Evolutionary conservation across 2,329 filamentous ascomycete species (phyloP).

Genomic region (Arthrinium phaeospermum): DNA sequence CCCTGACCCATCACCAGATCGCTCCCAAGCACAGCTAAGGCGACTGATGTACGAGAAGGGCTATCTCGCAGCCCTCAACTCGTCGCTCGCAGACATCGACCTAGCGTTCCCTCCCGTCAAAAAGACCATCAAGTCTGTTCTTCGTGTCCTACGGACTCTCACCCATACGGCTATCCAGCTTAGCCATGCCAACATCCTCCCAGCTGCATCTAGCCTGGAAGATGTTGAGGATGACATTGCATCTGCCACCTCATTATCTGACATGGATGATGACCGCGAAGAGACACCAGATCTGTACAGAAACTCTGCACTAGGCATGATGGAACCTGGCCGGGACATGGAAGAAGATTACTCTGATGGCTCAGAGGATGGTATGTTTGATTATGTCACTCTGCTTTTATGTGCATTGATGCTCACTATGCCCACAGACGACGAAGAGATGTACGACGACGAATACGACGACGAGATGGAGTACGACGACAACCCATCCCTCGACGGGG

Average conservation of each 20-base stretch:
- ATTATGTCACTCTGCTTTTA: background rate
- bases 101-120: constrained; percentile 93
- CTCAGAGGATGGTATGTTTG: constrained; percentile 63
- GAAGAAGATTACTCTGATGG: constrained; percentile 83
- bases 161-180: constrained; percentile 87
- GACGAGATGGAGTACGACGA: constrained; percentile 93
- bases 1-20: constrained; percentile 42
- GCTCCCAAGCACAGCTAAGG: constrained; percentile 82
- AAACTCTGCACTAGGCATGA: constrained; percentile 93
- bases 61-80: constrained; percentile 85
- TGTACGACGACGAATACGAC: constrained; percentile 91
- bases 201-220: constrained; percentile 67
- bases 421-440: constrained; percentile 73
- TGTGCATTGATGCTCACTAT: constrained; percentile 23
- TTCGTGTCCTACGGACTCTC: constrained; percentile 85
- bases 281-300: constrained; percentile 97
- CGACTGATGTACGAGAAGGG: constrained; percentile 99
- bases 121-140: constrained; percentile 93
- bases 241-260: constrained; percentile 86
- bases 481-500: constrained; percentile 76
- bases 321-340: constrained; percentile 73
- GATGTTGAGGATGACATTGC: constrained; percentile 84
- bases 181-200: constrained; percentile 80
- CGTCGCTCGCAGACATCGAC: constrained; percentile 93
- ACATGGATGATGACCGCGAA: constrained; percentile 83